Conservation (phyloP, 129 eudicot species). For the Apium graveolens region DNA sequence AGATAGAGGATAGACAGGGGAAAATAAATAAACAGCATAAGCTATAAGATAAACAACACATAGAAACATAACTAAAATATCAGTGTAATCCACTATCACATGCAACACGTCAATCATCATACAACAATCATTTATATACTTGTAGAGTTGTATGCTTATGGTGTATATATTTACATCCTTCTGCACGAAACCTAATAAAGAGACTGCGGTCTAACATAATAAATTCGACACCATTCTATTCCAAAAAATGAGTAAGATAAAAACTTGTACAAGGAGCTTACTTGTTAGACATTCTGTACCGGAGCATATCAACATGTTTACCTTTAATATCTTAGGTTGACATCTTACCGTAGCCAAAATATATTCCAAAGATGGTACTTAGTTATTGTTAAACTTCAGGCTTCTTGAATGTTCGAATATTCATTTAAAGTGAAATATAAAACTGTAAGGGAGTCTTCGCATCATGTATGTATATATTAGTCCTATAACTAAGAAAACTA, state of each 20-base stretch:
- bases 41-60: background rate
- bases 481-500: background rate
- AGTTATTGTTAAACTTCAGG: background rate
- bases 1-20: background rate
- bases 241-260: background rate
- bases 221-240: background rate
- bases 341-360: too few relatives aligned
- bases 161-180: background rate
- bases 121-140: background rate
- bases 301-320: too few relatives aligned
- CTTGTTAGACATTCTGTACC: too few relatives aligned
- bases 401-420: background rate
- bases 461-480: background rate
- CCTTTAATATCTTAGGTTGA: too few relatives aligned
- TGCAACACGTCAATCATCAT: background rate
- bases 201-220: background rate
- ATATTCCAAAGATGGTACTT: too few relatives aligned
- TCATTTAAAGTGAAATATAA: background rate
- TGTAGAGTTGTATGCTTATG: background rate
- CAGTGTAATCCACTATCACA: background rate
- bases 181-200: background rate
- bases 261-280: constrained; percentile 31
- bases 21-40: background rate
- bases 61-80: too few relatives aligned
- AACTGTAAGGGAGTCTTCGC: background rate